Evolutionary conservation across 139 green algal genomes (phyloP).

Genomic region (Chlorella vulgaris): DNA sequence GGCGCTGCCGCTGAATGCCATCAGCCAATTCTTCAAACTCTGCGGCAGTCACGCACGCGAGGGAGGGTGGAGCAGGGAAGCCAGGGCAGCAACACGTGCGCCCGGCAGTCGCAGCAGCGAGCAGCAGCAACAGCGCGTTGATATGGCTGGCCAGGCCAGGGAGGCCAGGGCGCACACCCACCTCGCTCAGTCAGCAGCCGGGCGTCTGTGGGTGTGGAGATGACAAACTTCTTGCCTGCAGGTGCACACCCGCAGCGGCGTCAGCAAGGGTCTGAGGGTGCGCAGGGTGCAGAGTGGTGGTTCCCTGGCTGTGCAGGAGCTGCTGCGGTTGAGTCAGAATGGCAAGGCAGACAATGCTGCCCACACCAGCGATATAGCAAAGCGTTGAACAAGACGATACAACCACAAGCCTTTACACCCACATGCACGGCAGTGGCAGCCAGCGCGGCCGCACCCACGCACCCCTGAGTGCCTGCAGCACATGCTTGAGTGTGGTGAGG

Average conservation of each 20-base stretch:
- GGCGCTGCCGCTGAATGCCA: not conserved
- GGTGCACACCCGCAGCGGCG: not conserved
- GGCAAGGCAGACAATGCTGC: no score
- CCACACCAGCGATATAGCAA: no score
- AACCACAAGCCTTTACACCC: no score
- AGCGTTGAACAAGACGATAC: no score
- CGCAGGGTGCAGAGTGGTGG: not conserved
- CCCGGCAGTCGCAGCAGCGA: no score
- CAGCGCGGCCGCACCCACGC: not conserved
- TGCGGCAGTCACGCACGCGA: no score
- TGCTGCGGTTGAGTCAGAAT: no score
- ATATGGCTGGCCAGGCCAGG: not conserved
- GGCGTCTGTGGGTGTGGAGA: constrained; percentile 45
- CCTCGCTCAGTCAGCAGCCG: constrained; percentile 8
- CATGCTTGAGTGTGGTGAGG: constrained; percentile 68
- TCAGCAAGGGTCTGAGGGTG: not conserved
- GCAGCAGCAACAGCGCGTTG: not conserved
- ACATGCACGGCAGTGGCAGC: not conserved
- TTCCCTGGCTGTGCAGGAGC: no score
- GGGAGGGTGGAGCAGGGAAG: not conserved
- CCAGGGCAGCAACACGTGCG: no score
- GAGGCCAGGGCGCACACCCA: not conserved
- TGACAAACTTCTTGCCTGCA: constrained; percentile 73
- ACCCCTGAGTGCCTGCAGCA: constrained; percentile 64
- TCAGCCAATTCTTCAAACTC: constrained; percentile 6